These are phyloP conservation scores for Boletus rufocinnamomeus DNA, from an alignment of 768 basidiomycete species.

Conservation along the genomic window DNA sequence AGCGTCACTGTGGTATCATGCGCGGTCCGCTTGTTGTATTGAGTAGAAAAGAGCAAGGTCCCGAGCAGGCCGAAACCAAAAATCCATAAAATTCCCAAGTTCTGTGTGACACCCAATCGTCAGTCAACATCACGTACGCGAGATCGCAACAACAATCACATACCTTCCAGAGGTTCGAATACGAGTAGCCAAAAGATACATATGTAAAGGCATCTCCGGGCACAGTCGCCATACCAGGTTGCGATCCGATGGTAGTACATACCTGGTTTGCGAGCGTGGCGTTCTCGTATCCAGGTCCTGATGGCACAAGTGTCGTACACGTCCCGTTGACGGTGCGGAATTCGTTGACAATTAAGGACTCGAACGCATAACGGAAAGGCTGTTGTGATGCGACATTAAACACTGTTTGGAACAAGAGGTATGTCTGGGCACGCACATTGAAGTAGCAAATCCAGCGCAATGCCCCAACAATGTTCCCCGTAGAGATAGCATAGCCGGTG, in stretches of 20 bases:
- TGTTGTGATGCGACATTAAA: conserved; percentile 31
- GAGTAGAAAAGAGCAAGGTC: conserved; percentile 39
- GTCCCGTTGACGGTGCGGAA: conserved; percentile 42
- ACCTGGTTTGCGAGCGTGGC: conserved; percentile 39
- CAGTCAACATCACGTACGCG: background rate
- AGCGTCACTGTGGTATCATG: conserved; percentile 35
- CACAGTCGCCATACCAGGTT: conserved; percentile 42
- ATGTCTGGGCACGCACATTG: conserved; percentile 35
- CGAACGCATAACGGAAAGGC: conserved; percentile 34
- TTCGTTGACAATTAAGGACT: conserved; percentile 48
- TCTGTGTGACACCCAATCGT: conserved; percentile 22
- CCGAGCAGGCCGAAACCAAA: conserved; percentile 44
- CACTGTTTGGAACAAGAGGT: conserved; percentile 35
- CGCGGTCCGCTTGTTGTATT: conserved; percentile 32
- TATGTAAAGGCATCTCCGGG: conserved; percentile 45
- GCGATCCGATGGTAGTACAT: conserved; percentile 45
- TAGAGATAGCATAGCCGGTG: conserved; percentile 41
- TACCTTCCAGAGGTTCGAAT: conserved; percentile 39
- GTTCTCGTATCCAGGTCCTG: conserved; percentile 39
- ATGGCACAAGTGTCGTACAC: conserved; percentile 36
- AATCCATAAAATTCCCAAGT: conserved; percentile 47
- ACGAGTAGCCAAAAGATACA: conserved; percentile 33
- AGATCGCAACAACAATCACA: conserved; percentile 23
- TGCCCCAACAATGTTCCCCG: conserved; percentile 4
- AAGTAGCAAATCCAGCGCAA: conserved; percentile 23